Evolutionary conservation across 139 green algal genomes (phyloP), one percentile per base, ranked within the genome.

Genomic region (Coelastrella sp.): DNA sequence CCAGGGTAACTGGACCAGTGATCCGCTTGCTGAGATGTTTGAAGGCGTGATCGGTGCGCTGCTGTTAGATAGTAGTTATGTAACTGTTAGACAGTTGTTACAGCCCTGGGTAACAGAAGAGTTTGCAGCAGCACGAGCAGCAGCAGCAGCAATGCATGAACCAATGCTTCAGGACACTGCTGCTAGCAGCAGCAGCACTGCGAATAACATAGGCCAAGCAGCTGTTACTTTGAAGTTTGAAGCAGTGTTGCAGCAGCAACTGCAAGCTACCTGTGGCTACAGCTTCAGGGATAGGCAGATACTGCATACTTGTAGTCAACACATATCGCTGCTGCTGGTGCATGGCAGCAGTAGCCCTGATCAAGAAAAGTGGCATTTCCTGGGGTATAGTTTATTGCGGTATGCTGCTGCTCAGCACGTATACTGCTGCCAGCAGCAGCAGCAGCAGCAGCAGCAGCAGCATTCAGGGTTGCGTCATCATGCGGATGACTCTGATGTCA

Each of bases 1-100:
- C 27, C 32, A 53, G 2, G 57, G 57, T 21, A 38, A 25, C n/a
- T 83, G 59, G 57, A 57, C 19, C 64, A 72, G 37, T 41, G 59
- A 83, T 17, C 25, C 76, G 8, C 27, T 83, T 11, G 76, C 76
- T n/a, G 76, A 83, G 76, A 83, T 83, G 76, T 83, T 74, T 73
- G 76, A 83, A 41, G 76, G 76, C 8, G 57, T 83, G 0, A 19
- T 83, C 0, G 76, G 76, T 25, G 76, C 76, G 13, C 38, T 83
- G 34, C 59, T 83, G 38, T 57, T 83, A 4, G 76, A 83, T n/a
- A 60, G 35, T 17, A 45, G 45, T 30, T 83, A 83, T n/a, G 27
- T 3, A 2, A 83, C 76, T 9, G 57, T 83, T 23, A 17, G 41
- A 25, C 76, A 83, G 53, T 35, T 83, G 38, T 25, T 83, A 35